Evolutionary conservation across 2,329 filamentous ascomycete genomes (phyloP).

Genomic region (Paraphoma sp.): DNA sequence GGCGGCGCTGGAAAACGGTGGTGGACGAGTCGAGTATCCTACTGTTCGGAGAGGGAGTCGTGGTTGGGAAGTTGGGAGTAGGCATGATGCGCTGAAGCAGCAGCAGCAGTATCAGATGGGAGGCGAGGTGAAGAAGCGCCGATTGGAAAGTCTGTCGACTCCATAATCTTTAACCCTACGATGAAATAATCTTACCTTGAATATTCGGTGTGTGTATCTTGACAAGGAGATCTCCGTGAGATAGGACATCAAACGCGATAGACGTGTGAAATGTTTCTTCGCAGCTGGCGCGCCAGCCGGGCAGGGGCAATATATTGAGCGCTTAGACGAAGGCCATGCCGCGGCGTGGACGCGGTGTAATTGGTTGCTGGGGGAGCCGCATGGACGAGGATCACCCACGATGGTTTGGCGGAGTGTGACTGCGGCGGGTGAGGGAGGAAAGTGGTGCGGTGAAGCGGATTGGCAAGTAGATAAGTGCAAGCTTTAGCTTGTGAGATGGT

Average conservation of each 20-base stretch:
- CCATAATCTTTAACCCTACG: slow-evolving; percentile 1
- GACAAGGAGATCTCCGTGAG: not conserved
- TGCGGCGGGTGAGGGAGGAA: slow-evolving; percentile 12
- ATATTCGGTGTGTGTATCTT: not conserved
- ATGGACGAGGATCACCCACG: slow-evolving; percentile 36
- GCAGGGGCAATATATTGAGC: slow-evolving; percentile 10
- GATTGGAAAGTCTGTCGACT: slow-evolving; percentile 24
- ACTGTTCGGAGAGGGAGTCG: not conserved
- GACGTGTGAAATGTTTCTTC: not conserved
- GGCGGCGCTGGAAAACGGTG: not conserved
- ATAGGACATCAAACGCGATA: too few relatives aligned
- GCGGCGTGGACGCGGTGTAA: slow-evolving; percentile 10
- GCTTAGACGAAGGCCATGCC: slow-evolving; percentile 14
- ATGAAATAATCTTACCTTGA: not conserved
- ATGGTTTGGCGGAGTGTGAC: slow-evolving; percentile 8
- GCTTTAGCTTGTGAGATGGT: slow-evolving; percentile 1
- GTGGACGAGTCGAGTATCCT: not conserved
- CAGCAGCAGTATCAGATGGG: not conserved
- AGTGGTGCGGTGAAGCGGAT: slow-evolving; percentile 16
- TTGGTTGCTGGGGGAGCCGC: slow-evolving; percentile 26
- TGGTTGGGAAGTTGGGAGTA: slow-evolving; percentile 9
- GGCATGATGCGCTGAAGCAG: slow-evolving; percentile 1
- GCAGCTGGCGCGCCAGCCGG: not conserved
- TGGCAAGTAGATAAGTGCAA: slow-evolving; percentile 12
- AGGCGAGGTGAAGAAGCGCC: slow-evolving; percentile 15